Percentiles rank a stretch among this genome's conserved stretches.
phyloP scores from a whole-genome alignment of 2,329 filamentous ascomycete species.

The Pseudogymnoascus sp. region DNA sequence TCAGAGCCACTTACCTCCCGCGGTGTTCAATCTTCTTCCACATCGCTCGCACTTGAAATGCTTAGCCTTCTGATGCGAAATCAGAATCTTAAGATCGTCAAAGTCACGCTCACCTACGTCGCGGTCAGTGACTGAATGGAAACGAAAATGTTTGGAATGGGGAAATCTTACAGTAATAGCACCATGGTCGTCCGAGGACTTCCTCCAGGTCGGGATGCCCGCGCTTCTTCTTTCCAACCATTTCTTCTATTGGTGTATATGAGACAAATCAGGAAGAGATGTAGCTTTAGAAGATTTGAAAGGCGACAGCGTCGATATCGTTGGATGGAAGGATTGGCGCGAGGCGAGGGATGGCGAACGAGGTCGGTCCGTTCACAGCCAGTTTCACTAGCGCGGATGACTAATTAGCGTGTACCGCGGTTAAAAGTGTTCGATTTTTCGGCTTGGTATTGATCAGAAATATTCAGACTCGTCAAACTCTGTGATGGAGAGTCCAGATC shows the following conservation, averaged over 20 bases:
- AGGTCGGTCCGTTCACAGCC: neutral
- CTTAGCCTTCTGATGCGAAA: constrained; percentile 97
- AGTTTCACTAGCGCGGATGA: constrained; percentile 6
- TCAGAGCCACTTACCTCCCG: constrained; percentile 61
- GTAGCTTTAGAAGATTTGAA: neutral
- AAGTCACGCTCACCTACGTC: constrained; percentile 77
- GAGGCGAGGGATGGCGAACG: constrained; percentile 6
- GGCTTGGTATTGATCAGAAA: neutral
- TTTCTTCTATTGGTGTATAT: constrained; percentile 19
- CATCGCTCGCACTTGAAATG: constrained; percentile 97
- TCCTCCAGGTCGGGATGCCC: constrained; percentile 81
- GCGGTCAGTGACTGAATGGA: constrained; percentile 19
- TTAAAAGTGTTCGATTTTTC: constrained; percentile 6
- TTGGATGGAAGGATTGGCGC: constrained; percentile 3
- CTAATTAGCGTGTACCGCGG: neutral
- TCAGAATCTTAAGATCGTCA: constrained; percentile 91
- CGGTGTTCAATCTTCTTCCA: constrained; percentile 79
- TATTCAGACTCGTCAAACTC: neutral
- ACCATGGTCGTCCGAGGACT: constrained; percentile 81
- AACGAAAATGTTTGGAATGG: constrained; percentile 7
- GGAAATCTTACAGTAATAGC: constrained; percentile 72
- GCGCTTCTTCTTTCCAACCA: constrained; percentile 86
- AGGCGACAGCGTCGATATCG: neutral
- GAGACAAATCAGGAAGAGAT: neutral
- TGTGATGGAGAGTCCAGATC: neutral